Evolutionary conservation across 441 rosid species (phyloP).

Genomic region (Pelargonium cotyledonis): DNA sequence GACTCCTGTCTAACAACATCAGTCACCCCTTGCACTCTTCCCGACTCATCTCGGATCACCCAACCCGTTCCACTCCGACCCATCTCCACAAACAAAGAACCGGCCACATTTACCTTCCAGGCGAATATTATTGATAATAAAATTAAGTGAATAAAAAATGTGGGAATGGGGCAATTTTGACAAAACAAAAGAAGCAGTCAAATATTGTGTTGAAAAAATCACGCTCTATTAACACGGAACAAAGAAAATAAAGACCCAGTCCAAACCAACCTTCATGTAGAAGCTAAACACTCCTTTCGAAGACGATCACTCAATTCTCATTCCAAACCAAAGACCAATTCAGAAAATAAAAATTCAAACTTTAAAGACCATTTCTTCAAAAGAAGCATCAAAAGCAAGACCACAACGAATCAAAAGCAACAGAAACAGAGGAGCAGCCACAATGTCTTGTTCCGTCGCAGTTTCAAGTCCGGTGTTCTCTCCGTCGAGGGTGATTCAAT

Average conservation of each 20-base stretch:
- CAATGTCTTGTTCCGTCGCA: constrained; percentile 75
- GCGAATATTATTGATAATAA: too few relatives aligned
- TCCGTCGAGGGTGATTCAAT: constrained; percentile 31
- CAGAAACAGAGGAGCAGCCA: not conserved
- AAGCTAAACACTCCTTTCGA: not conserved
- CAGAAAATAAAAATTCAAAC: not conserved
- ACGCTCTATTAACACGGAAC: not conserved
- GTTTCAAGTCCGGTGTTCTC: constrained; percentile 70
- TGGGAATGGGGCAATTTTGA: not conserved
- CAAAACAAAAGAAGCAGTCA: not conserved
- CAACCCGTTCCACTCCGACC: too few relatives aligned
- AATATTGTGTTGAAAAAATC: not conserved
- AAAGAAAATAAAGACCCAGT: not conserved
- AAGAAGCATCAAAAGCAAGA: not conserved
- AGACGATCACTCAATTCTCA: not conserved
- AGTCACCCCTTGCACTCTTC: too few relatives aligned
- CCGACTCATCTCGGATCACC: too few relatives aligned
- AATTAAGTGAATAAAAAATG: not conserved
- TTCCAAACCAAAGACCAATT: not conserved
- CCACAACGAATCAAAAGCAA: not conserved
- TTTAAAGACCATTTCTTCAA: not conserved
- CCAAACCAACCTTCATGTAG: not conserved
- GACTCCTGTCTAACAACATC: too few relatives aligned
- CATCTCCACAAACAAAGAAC: too few relatives aligned
- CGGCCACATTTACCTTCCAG: too few relatives aligned